Percentiles rank a stretch among this genome's conserved stretches.
phyloP scores from a whole-genome alignment of 306 rosid genomes.

The Quillaja saponaria region DNA sequence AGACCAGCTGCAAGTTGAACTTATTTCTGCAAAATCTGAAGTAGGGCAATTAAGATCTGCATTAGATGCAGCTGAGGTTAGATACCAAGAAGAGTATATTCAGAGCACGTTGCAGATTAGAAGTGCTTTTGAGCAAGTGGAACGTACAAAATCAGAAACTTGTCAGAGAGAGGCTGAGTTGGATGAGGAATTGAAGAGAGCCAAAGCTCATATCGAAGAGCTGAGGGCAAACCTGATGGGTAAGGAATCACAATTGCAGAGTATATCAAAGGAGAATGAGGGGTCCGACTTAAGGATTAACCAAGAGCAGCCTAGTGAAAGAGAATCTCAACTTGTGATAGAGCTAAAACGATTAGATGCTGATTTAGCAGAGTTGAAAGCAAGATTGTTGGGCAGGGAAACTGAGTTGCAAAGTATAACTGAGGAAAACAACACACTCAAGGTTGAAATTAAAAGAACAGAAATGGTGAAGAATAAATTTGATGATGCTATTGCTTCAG shows the following conservation, averaged over 20 bases:
- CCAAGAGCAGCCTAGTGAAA: conserved; percentile 32
- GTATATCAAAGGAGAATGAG: conserved; percentile 48
- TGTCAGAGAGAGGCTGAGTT: conserved; percentile 51
- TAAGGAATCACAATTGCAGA: conserved; percentile 59
- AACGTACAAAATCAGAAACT: conserved; percentile 60
- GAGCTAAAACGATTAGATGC: conserved; percentile 52
- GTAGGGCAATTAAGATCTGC: conserved; percentile 65
- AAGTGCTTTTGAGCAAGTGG: conserved; percentile 70
- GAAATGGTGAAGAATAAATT: conserved; percentile 48
- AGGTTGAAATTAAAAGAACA: conserved; percentile 43
- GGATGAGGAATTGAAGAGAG: conserved; percentile 49
- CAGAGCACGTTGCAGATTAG: conserved; percentile 79
- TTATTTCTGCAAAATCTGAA: conserved; percentile 54
- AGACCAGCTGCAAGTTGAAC: conserved; percentile 54
- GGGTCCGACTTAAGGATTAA: conserved; percentile 32
- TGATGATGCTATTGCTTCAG: conserved; percentile 37
- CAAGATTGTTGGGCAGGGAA: conserved; percentile 57
- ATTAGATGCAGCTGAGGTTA: conserved; percentile 66
- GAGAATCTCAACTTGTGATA: conserved; percentile 42
- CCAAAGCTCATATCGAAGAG: conserved; percentile 54
- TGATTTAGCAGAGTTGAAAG: conserved; percentile 57
- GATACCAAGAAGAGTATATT: conserved; percentile 82
- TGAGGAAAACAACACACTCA: conserved; percentile 58
- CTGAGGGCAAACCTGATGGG: conserved; percentile 50
- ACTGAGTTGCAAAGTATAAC: conserved; percentile 51